These are phyloP conservation scores for Halophytophthora polymorphica DNA, from an alignment of 352 stramenopile species.

Conservation along the genomic window DNA sequence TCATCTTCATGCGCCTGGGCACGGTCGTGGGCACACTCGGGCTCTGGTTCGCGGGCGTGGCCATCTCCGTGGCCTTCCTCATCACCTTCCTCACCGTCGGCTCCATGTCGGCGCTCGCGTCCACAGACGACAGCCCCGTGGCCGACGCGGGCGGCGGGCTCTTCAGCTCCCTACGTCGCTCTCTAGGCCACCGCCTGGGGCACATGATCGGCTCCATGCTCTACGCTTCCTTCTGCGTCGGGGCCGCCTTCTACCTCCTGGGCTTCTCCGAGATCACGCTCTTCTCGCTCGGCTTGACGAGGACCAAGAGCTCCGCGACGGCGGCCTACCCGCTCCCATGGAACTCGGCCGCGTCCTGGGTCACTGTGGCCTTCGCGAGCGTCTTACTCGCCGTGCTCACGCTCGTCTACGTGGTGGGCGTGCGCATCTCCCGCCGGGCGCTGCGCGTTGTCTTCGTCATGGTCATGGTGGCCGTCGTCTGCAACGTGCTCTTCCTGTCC, in stretches of 20 bases:
- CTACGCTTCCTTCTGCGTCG: conserved; percentile 35
- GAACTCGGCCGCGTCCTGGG: conserved; percentile 31
- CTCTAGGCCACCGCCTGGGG: conserved; percentile 28
- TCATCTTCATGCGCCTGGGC: conserved; percentile 55
- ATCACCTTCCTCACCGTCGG: conserved; percentile 46
- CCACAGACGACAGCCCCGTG: conserved; percentile 7
- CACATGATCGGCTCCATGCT: conserved; percentile 38
- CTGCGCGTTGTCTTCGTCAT: conserved; percentile 37
- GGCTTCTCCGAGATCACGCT: conserved; percentile 47
- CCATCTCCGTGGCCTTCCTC: conserved; percentile 31
- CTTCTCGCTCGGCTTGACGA: conserved; percentile 30
- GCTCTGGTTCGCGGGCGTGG: conserved; percentile 14
- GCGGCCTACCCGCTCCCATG: conserved; percentile 21
- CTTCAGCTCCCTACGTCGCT: conserved; percentile 23
- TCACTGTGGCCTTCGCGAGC: conserved; percentile 30
- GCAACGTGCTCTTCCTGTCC: conserved; percentile 34
- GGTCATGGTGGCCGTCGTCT: conserved; percentile 30
- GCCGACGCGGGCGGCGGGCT: conserved; percentile 18
- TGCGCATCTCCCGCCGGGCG: conserved; percentile 15
- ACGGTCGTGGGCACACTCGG: conserved; percentile 36
- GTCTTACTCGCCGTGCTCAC: conserved; percentile 21
- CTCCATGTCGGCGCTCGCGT: conserved; percentile 46
- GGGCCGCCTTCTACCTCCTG: conserved; percentile 43
- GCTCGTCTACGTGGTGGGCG: conserved; percentile 9
- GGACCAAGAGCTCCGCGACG: conserved; percentile 12